These are phyloP conservation scores for Berkeleyomyces basicola DNA, from an alignment of 2,329 filamentous ascomycete species.

Conservation along the genomic window DNA sequence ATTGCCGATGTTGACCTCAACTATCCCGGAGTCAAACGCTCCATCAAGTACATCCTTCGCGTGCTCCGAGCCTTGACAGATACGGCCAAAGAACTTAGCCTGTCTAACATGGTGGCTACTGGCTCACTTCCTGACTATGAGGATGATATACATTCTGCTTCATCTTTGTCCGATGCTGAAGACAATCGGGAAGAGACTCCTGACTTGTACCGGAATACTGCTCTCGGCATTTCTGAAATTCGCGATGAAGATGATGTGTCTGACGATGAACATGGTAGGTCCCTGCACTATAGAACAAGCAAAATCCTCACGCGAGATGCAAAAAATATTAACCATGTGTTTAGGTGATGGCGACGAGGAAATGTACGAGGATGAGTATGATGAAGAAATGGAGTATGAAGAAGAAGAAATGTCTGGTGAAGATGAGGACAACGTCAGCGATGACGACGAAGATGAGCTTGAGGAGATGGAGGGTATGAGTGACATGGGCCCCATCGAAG, in stretches of 20 bases:
- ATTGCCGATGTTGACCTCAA: conserved; percentile 93
- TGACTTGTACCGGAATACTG: conserved; percentile 91
- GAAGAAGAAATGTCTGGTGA: conserved; percentile 66
- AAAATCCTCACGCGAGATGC: conserved; percentile 15
- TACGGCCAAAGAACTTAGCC: conserved; percentile 72
- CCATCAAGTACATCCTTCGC: conserved; percentile 88
- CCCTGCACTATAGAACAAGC: background rate
- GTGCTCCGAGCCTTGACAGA: conserved; percentile 76
- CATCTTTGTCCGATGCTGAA: conserved; percentile 75
- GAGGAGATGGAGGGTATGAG: conserved; percentile 29
- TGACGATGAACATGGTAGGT: conserved; percentile 36
- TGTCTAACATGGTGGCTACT: conserved; percentile 56
- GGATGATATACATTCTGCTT: conserved; percentile 73
- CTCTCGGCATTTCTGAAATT: conserved; percentile 84
- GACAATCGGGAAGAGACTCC: conserved; percentile 88
- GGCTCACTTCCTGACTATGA: conserved; percentile 48
- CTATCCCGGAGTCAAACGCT: conserved; percentile 80
- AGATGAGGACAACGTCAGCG: conserved; percentile 75
- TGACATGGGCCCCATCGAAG: conserved; percentile 76
- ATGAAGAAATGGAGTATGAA: conserved; percentile 81
- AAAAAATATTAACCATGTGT: background rate
- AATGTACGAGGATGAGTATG: conserved; percentile 85
- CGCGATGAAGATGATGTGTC: conserved; percentile 43
- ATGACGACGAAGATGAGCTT: conserved; percentile 56
- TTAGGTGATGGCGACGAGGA: conserved; percentile 52